A percentile compares a stretch with the other conserved stretches of the same genome.
Evolutionary conservation across 495 filamentous ascomycete genomes (phyloP).

Genomic region (Podospora conica): DNA sequence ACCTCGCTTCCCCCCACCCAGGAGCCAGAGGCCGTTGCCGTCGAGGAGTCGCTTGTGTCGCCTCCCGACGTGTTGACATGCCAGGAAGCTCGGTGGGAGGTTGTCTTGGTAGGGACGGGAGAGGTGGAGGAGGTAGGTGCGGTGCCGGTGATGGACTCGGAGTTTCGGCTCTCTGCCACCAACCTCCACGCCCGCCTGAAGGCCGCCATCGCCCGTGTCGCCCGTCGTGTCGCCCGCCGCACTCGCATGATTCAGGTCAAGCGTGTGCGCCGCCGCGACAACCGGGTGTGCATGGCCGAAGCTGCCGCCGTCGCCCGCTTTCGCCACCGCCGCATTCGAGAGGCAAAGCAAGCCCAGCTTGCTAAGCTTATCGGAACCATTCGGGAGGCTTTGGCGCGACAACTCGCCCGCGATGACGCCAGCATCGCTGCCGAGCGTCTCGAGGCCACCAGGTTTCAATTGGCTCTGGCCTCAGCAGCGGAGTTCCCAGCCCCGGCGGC

Average conservation of each 20-base stretch:
- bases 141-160: no score
- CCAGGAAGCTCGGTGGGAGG: not conserved
- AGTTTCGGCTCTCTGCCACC: no score
- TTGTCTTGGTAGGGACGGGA: not conserved
- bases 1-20: no score
- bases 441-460: not conserved
- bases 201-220: not conserved
- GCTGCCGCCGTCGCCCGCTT: not conserved
- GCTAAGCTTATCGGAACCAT: no score
- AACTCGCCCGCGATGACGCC: no score
- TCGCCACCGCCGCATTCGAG: not conserved
- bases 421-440: not conserved
- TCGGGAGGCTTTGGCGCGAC: no score
- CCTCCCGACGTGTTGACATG: not conserved
- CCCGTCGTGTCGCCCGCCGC: not conserved
- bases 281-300: no score
- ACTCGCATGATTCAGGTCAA: no score
- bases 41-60: not conserved
- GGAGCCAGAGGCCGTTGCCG: not conserved
- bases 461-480: not conserved
- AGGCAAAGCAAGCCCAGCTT: not conserved
- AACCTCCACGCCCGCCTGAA: not conserved
- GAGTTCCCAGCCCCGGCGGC: no score
- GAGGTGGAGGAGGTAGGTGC: not conserved
- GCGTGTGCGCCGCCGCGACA: no score